These are phyloP conservation scores for Leishmania turanica DNA, from an alignment of 208 protist genomes.

Conservation along the genomic window DNA sequence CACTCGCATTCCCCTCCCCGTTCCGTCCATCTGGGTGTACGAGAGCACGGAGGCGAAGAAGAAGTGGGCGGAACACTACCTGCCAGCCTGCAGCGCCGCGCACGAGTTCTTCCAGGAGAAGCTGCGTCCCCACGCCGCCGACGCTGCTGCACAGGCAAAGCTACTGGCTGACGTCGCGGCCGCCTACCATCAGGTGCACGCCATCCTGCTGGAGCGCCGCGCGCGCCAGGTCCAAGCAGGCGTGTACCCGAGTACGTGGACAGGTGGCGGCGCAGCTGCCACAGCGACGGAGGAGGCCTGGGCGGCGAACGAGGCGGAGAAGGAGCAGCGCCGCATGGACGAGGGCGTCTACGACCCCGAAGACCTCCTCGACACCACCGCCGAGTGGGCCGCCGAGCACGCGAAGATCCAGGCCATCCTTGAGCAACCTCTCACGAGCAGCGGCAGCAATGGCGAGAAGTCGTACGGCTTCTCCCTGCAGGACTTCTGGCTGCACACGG, in stretches of 20 bases:
- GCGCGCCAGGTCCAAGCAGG: constrained; percentile 47
- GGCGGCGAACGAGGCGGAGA: constrained; percentile 52
- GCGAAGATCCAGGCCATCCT: constrained; percentile 49
- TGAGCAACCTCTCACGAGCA: constrained; percentile 26
- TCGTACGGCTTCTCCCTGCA: constrained; percentile 53
- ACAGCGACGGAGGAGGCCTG: constrained; percentile 47
- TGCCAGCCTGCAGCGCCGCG: constrained; percentile 53
- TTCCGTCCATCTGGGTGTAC: constrained; percentile 79
- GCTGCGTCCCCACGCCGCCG: constrained; percentile 36
- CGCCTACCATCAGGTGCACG: constrained; percentile 48
- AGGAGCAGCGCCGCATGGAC: constrained; percentile 50
- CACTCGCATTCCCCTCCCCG: constrained; percentile 74
- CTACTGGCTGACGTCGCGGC: constrained; percentile 50
- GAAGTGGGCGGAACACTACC: constrained; percentile 80
- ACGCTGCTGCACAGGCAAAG: constrained; percentile 32
- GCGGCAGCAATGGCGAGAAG: constrained; percentile 11
- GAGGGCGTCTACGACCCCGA: constrained; percentile 79
- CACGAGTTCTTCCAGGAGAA: constrained; percentile 66
- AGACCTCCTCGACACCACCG: constrained; percentile 59
- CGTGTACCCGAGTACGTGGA: constrained; percentile 31
- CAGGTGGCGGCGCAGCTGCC: constrained; percentile 15
- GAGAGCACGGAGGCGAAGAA: constrained; percentile 58
- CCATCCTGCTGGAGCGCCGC: constrained; percentile 44
- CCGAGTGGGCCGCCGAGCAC: constrained; percentile 80
- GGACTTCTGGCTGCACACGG: constrained; percentile 80